A percentile compares a stretch with the other conserved stretches of the same genome.
phyloP scores from a whole-genome alignment of 2,329 filamentous ascomycete species.

The Arthrobotrys conoides region DNA sequence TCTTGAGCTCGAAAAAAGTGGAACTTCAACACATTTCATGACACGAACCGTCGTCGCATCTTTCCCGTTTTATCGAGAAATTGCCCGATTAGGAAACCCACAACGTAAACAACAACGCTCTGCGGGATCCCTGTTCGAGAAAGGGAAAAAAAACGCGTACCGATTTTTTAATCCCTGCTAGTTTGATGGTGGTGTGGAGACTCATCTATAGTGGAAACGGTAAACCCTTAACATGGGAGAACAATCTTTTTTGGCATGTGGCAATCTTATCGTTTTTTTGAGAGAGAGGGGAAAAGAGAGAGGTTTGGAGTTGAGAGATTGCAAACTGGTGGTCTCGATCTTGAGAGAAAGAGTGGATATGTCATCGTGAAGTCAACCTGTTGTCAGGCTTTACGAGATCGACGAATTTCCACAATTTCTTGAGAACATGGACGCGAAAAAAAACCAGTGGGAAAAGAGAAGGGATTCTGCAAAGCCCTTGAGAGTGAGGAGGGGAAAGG shows the following conservation, averaged over 20 bases:
- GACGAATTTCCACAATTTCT: constrained; percentile 14
- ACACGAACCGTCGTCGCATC: constrained; percentile 21
- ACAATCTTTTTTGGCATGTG: constrained; percentile 42
- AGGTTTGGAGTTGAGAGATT: constrained; percentile 27
- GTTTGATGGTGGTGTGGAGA: constrained; percentile 39
- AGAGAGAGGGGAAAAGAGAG: constrained; percentile 13
- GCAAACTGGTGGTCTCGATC: constrained; percentile 38
- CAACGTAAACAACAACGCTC: constrained; percentile 61
- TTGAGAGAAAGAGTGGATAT: constrained; percentile 30
- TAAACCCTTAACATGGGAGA: constrained; percentile 37
- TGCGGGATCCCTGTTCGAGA: constrained; percentile 6
- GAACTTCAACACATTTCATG: constrained; percentile 41
- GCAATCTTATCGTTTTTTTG: constrained; percentile 33
- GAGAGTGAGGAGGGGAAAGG: neutral
- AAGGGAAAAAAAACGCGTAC: constrained; percentile 38
- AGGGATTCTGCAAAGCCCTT: neutral
- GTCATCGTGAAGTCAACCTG: constrained; percentile 59
- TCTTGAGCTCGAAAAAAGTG: neutral
- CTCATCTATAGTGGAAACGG: constrained; percentile 55
- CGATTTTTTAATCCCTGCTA: constrained; percentile 31
- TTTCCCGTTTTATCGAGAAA: constrained; percentile 35
- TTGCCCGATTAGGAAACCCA: constrained; percentile 47
- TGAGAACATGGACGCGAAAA: constrained; percentile 18
- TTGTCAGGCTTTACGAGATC: constrained; percentile 5
- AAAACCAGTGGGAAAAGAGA: neutral